Conservation (phyloP, 768 basidiomycete genomes). For the Xerocomellus amylosporus region DNA sequence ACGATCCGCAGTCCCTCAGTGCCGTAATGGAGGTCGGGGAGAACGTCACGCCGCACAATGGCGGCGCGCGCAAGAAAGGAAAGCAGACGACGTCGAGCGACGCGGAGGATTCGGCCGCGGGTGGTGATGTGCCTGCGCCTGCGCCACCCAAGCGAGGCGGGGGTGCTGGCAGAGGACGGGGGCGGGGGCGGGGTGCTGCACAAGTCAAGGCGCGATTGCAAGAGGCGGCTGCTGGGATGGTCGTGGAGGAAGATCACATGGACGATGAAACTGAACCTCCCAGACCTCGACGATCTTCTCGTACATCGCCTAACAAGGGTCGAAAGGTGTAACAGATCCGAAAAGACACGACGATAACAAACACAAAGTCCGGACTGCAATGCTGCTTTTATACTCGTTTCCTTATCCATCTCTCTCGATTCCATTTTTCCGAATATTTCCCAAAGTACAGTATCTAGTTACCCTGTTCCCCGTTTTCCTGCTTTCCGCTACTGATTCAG, state of each 20-base stretch:
- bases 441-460: slow-evolving; percentile 7
- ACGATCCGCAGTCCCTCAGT: slow-evolving; percentile 27
- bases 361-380: neutral
- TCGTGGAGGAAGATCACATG: slow-evolving; percentile 29
- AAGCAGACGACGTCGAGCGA: slow-evolving; percentile 18
- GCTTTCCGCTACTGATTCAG: slow-evolving; percentile 4
- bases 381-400: neutral
- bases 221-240: slow-evolving; percentile 28
- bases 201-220: slow-evolving; percentile 20
- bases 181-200: slow-evolving; percentile 17
- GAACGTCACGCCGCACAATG: slow-evolving; percentile 1
- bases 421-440: slow-evolving; percentile 2
- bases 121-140: slow-evolving; percentile 6
- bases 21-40: slow-evolving; percentile 22
- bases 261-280: slow-evolving; percentile 25
- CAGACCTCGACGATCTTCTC: slow-evolving; percentile 34
- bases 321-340: slow-evolving; percentile 11
- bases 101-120: slow-evolving; percentile 12
- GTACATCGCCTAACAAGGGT: slow-evolving; percentile 35
- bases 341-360: neutral
- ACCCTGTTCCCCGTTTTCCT: slow-evolving; percentile 3
- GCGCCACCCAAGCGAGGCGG: slow-evolving; percentile 17
- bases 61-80: slow-evolving; percentile 25
- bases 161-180: slow-evolving; percentile 21
- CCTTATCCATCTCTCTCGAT: slow-evolving; percentile 1